phyloP scores from a whole-genome alignment of 2,329 filamentous ascomycete species.

The Penicillium expansum region DNA sequence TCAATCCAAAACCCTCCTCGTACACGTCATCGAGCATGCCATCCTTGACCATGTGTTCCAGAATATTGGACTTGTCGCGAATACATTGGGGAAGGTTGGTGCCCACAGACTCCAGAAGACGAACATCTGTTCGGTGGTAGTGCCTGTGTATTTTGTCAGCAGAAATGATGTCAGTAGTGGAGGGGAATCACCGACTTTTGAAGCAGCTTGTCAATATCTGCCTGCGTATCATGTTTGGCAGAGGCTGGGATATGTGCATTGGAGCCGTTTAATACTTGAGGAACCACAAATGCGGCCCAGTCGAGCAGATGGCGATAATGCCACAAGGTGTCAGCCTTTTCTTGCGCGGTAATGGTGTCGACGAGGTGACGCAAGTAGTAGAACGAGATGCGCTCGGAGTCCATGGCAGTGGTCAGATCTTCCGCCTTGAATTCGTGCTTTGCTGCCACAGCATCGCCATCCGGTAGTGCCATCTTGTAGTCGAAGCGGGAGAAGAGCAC shows the following conservation, averaged over 20 bases:
- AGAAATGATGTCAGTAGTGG: no score
- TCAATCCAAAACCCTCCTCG: background rate
- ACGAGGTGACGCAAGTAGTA: background rate
- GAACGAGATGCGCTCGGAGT: constrained; percentile 6
- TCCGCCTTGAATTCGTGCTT: background rate
- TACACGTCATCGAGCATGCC: constrained; percentile 26
- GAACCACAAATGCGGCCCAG: no score
- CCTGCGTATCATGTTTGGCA: no score
- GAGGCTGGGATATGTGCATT: no score
- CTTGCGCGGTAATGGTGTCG: no score
- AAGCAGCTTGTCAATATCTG: no score
- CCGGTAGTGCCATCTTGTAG: background rate
- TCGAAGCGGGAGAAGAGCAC: background rate
- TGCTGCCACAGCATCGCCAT: background rate
- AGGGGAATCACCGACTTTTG: no score
- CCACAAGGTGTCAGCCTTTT: no score
- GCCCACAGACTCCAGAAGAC: constrained; percentile 12
- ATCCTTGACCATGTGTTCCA: constrained; percentile 36
- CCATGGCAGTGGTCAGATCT: background rate
- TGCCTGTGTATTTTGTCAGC: background rate
- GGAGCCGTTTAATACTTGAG: no score
- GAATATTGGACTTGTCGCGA: constrained; percentile 29
- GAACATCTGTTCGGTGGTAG: background rate
- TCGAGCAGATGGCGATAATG: no score
- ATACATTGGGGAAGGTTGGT: constrained; percentile 34